Evolutionary conservation across 768 basidiomycete species (phyloP).

Genomic region (Austroboletus festivus): DNA sequence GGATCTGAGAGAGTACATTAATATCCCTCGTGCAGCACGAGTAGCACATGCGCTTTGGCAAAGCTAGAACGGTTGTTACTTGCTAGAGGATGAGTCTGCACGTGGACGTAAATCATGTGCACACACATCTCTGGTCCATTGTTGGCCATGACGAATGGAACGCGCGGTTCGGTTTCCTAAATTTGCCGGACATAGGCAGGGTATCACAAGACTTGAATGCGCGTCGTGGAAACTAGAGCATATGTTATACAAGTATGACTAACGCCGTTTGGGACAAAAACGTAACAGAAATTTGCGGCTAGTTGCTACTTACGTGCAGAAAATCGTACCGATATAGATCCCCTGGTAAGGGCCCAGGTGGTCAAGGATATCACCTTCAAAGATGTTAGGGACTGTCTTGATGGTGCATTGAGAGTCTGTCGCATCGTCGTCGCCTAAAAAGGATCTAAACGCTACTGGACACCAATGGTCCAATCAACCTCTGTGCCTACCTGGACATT

Average conservation of each 20-base stretch:
- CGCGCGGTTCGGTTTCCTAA: background rate
- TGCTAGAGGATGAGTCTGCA: slow-evolving; percentile 1
- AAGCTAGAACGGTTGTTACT: background rate
- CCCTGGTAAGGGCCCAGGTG: slow-evolving; percentile 60
- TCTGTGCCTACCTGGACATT: slow-evolving; percentile 38
- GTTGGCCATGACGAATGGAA: background rate
- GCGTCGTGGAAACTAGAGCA: background rate
- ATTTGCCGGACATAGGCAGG: too few species aligned
- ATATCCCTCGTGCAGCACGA: too few species aligned
- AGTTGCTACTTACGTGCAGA: slow-evolving; percentile 24
- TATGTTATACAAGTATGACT: background rate
- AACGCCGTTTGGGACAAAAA: slow-evolving; percentile 1
- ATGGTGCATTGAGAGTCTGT: slow-evolving; percentile 53
- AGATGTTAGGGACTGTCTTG: slow-evolving; percentile 50
- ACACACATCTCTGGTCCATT: background rate
- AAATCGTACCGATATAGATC: slow-evolving; percentile 52
- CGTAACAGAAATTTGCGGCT: background rate
- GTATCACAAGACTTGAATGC: too few species aligned
- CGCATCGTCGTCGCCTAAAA: slow-evolving; percentile 51
- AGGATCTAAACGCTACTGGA: background rate
- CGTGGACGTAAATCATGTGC: slow-evolving; percentile 2
- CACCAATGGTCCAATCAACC: background rate
- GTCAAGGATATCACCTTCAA: slow-evolving; percentile 46
- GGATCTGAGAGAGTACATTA: too few species aligned
- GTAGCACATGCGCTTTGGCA: too few species aligned